Base-by-base conservation (phyloP, 148 eudicot species). In the Camellia japonica region DNA sequence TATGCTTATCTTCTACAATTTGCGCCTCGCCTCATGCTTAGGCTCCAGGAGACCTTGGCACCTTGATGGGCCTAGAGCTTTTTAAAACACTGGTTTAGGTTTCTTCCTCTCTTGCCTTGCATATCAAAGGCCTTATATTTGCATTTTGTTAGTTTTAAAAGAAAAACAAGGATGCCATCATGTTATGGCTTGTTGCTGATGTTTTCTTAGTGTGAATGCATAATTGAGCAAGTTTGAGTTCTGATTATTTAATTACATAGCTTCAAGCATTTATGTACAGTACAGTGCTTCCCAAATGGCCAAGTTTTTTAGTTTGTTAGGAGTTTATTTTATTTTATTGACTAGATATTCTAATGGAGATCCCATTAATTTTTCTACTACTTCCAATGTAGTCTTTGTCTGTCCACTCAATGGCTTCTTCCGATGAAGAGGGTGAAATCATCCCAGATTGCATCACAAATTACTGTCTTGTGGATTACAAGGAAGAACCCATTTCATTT, bases 371-470 rank as follows among this genome's bases (percentile, higher is more conserved):
- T 49, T 41, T 49, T 30, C 11, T 30, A 30, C 15, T 49, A 3
- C 79, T 76, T 49, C 30, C 9, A n/a, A 2, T 84, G 44, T 79
- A 78, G 81, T 52, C 12, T 71, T 58, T 30, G 80, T 60, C 42
- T 62, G 14, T 62, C 81, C 15, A 69, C 56, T 47, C 18, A 71
- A 90, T 90, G 97, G 83, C 78, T 65, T 87, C 90, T 38, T 93
- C 93, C 1, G 93, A 88, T 60, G 98, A 94, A 82, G 97, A 93
- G 83, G 91, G 92, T 65, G 96, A 92, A 87, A 77, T 90, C 14
- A n/a, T 88, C 18, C 90, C 92, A 2, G 90, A 88, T 38, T 67
- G 47, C n/a, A 81, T 89, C 12, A 82, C 86, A 56, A 82, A 88
- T 68, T 94, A 90, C 75, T 80, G 87, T 79, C 80, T 90, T 75